A percentile compares a stretch with the other conserved stretches of the same genome.
These are phyloP conservation scores for Lindgomyces ingoldianus DNA, from an alignment of 495 filamentous ascomycete genomes.

Conservation along the genomic window DNA sequence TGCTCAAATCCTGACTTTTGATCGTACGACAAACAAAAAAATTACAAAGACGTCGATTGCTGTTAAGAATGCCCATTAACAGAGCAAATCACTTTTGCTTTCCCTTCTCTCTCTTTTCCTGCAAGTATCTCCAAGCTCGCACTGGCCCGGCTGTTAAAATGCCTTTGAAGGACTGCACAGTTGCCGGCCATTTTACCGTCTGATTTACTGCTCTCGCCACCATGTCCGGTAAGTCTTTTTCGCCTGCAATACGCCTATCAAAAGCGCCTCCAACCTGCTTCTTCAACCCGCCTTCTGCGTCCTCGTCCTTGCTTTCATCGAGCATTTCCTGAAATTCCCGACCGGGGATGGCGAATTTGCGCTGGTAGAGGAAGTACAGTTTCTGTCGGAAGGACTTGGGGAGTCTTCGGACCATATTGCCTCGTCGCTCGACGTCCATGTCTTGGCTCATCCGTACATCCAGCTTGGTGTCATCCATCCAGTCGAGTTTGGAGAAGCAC, in stretches of 20 bases:
- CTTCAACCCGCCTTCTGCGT: constrained; percentile 61
- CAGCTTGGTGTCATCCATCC: constrained; percentile 46
- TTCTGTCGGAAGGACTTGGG: constrained; percentile 85
- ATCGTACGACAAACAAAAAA: background rate
- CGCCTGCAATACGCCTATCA: constrained; percentile 78
- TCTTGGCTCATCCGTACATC: constrained; percentile 73
- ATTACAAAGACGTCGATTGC: constrained; percentile 14
- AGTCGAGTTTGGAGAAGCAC: constrained; percentile 41
- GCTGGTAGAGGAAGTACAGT: constrained; percentile 90
- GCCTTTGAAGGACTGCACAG: constrained; percentile 79
- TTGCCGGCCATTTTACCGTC: constrained; percentile 89
- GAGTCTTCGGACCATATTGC: constrained; percentile 92
- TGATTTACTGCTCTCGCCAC: constrained; percentile 74
- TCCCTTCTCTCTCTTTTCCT: constrained; percentile 79
- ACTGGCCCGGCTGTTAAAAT: constrained; percentile 70
- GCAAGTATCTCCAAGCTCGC: constrained; percentile 71
- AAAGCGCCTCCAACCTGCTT: constrained; percentile 78
- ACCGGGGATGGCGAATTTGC: constrained; percentile 81
- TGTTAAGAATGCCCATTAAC: background rate
- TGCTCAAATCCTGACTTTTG: background rate
- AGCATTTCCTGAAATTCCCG: constrained; percentile 86
- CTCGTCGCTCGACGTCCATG: constrained; percentile 84
- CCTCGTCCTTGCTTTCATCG: constrained; percentile 67
- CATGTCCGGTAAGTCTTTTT: constrained; percentile 64
- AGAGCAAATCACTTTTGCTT: constrained; percentile 19